Conservation (phyloP, 2,329 filamentous ascomycete genomes). For the Pestalotiopsis sp. region DNA sequence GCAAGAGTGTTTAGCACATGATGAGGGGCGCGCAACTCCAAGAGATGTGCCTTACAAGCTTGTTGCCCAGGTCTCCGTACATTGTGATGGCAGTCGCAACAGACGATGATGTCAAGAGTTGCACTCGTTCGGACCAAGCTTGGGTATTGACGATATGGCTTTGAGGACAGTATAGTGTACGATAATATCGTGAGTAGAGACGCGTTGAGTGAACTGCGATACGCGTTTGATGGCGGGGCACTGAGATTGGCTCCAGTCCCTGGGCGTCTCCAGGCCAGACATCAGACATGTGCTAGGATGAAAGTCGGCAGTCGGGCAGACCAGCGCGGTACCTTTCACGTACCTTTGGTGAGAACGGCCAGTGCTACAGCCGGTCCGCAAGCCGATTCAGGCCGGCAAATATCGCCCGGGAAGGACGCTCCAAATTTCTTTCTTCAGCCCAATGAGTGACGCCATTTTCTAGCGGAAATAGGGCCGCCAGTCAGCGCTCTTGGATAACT, state of each 20-base stretch:
- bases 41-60: constrained; percentile 63
- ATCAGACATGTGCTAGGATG: background rate
- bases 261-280: background rate
- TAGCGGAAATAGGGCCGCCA: background rate
- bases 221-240: constrained; percentile 1
- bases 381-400: background rate
- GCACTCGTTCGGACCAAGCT: background rate
- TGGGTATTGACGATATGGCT: too few species aligned
- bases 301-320: background rate
- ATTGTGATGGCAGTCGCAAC: constrained; percentile 47
- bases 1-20: constrained; percentile 11
- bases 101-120: background rate
- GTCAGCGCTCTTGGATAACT: constrained; percentile 1
- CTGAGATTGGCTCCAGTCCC: background rate
- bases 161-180: background rate
- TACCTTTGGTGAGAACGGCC: background rate
- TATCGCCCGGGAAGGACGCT: background rate
- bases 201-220: background rate
- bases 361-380: background rate
- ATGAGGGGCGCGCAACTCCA: background rate
- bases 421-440: background rate
- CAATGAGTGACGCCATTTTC: background rate
- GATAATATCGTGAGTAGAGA: background rate
- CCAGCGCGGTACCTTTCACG: background rate
- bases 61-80: constrained; percentile 88